phyloP scores from a whole-genome alignment of 257 asterid species.

The Salvia miltiorrhiza region DNA sequence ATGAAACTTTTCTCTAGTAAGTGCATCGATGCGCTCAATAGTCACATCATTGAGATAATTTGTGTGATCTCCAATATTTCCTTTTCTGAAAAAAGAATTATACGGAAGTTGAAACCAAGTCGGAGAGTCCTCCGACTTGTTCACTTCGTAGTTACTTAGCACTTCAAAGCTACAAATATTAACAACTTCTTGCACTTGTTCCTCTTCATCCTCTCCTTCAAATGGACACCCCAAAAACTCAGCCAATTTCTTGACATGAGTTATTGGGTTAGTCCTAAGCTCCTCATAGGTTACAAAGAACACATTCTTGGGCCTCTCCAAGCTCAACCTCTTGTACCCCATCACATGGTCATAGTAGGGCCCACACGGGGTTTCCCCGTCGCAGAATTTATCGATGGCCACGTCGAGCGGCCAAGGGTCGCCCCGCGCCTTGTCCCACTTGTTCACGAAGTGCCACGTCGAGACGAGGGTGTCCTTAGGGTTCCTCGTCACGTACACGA shows the following conservation, averaged over 20 bases:
- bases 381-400: slow-evolving; percentile 33
- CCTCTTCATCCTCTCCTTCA: slow-evolving; percentile 20
- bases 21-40: slow-evolving; percentile 28
- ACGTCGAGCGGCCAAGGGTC: slow-evolving; percentile 27
- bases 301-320: slow-evolving; percentile 23
- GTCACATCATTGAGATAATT: slow-evolving; percentile 22
- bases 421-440: slow-evolving; percentile 19
- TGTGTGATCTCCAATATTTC: slow-evolving; percentile 33
- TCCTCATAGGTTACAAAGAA: slow-evolving; percentile 44
- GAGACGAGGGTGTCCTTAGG: slow-evolving; percentile 51
- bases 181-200: slow-evolving; percentile 29
- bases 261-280: slow-evolving; percentile 26
- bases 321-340: slow-evolving; percentile 35
- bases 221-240: slow-evolving; percentile 41
- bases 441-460: slow-evolving; percentile 44
- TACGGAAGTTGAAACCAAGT: slow-evolving; percentile 30
- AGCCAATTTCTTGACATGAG: slow-evolving; percentile 34
- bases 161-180: slow-evolving; percentile 33
- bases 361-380: slow-evolving; percentile 40
- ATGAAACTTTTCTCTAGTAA: slow-evolving; percentile 32
- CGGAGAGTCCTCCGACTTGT: slow-evolving; percentile 29
- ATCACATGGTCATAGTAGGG: slow-evolving; percentile 47
- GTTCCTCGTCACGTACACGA: slow-evolving; percentile 31
- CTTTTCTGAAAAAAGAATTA: slow-evolving; percentile 38
- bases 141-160: slow-evolving; percentile 35